phyloP scores from a whole-genome alignment of 129 eudicot genomes.

The Saussurea involucrata region DNA sequence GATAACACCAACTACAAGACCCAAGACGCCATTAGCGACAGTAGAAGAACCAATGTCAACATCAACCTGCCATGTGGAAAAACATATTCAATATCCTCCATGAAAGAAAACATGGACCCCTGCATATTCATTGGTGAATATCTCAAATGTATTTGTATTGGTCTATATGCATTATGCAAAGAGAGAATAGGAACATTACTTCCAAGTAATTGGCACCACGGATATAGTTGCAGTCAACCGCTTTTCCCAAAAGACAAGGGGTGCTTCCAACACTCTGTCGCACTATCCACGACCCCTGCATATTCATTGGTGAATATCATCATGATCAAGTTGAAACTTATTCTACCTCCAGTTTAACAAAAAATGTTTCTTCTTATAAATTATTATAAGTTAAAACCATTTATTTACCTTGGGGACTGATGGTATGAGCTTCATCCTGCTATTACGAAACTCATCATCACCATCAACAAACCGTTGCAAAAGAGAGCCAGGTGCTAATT shows the following conservation, averaged over 20 bases:
- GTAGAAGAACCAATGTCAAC: slow-evolving; percentile 98
- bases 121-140: too few species aligned
- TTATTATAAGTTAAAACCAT: not conserved
- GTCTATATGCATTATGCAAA: not conserved
- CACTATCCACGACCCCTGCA: slow-evolving; percentile 98
- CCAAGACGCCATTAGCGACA: slow-evolving; percentile 98
- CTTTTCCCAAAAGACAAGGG: slow-evolving; percentile 94
- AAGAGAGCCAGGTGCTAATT: slow-evolving; percentile 76
- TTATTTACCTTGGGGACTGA: slow-evolving; percentile 92
- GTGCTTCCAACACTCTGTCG: slow-evolving; percentile 99
- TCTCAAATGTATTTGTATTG: not conserved
- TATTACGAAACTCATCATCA: slow-evolving; percentile 97
- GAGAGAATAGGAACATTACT: slow-evolving; percentile 35
- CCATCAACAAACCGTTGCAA: slow-evolving; percentile 96
- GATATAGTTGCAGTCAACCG: slow-evolving; percentile 96
- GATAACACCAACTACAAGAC: slow-evolving; percentile 93
- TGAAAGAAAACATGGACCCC: not conserved
- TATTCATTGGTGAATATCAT: not conserved
- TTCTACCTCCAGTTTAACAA: not conserved
- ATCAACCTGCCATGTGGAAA: slow-evolving; percentile 57
- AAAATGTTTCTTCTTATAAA: not conserved
- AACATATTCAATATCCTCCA: slow-evolving; percentile 3
- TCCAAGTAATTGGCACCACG: slow-evolving; percentile 93
- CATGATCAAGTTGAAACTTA: not conserved
- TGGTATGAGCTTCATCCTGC: slow-evolving; percentile 94